Evolutionary conservation across 345 rosid genomes (phyloP), one percentile per base, ranked within the genome.

Genomic region (Draba incana): DNA sequence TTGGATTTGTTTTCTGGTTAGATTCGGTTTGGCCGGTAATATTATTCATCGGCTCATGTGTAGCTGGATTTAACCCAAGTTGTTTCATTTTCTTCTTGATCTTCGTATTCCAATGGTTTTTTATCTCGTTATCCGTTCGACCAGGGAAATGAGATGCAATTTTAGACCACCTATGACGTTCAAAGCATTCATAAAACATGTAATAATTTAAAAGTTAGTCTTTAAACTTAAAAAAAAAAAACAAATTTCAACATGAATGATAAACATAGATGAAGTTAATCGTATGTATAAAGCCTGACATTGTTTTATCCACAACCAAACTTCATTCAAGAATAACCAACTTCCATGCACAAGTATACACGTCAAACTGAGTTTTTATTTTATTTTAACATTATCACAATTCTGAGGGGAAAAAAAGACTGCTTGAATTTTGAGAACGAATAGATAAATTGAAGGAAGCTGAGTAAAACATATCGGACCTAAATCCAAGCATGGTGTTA

Each of bases 131-230:
- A 66, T 92, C 98, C 3, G 98, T 89, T 9, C 98, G 87, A 11
- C 98, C 98, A 0, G 95, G 86, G 75, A 92, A 84, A 82, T 88
- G 88, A 8, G 97, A 75, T 38, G 98, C 98, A 48, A 92, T 89
- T 77, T 89, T 92, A 2, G 98, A 89, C 98, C 98, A 92, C 80
- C 98, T 92, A 13, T 59, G 4, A 63, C 51, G 42, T 63, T 62
- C 63, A 71, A 70, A 45, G 31, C 50, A 58, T 59, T 14, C 49
- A 52, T 44, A 74, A 59, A 16, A 48, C 28, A 62, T 3, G 56
- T 10, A 33, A 62, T 6, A 38, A 35, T 10, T 35, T 35, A 3
- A 35, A 35, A 35, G 39, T 35, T 35, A 35, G 10, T 35, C 10
- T 35, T 35, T 2, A 0, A 35, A 35, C 2, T n/a, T n/a, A n/a